phyloP scores from a whole-genome alignment of 2,329 filamentous ascomycete genomes.

The Reticulascus tulasneorum region DNA sequence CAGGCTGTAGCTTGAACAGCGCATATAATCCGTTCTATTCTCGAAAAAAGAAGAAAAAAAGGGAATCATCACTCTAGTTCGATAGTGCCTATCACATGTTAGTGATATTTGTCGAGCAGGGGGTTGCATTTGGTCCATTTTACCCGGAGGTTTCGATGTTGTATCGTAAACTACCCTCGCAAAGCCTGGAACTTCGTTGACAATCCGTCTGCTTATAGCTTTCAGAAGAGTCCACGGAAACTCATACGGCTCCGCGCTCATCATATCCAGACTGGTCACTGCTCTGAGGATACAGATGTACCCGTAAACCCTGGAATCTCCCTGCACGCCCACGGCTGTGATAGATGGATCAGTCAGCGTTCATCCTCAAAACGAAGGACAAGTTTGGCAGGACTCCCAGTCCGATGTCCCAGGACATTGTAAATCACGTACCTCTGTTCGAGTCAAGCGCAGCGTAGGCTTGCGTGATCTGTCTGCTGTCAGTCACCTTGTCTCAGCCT shows the following conservation, averaged over 20 bases:
- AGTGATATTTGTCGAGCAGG: constrained; percentile 11
- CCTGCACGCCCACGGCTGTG: constrained; percentile 31
- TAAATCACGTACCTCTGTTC: constrained; percentile 25
- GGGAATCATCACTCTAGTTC: constrained; percentile 79
- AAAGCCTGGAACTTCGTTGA: constrained; percentile 65
- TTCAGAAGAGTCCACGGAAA: constrained; percentile 63
- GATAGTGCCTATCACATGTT: constrained; percentile 65
- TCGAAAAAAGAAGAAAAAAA: no score
- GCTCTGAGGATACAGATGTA: constrained; percentile 38
- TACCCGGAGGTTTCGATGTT: constrained; percentile 11
- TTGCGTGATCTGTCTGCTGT: constrained; percentile 34
- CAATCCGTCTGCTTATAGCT: constrained; percentile 62
- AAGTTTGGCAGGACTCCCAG: background rate
- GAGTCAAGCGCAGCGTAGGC: constrained; percentile 43
- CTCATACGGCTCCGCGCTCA: constrained; percentile 58
- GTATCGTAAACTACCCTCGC: constrained; percentile 60
- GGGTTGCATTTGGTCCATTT: background rate
- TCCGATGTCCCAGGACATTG: background rate
- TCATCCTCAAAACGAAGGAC: background rate
- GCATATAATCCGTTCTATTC: no score
- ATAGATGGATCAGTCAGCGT: background rate
- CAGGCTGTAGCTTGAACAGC: no score
- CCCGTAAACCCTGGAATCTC: constrained; percentile 24
- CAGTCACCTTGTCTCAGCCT: no score
- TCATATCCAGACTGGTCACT: constrained; percentile 48